These are phyloP conservation scores for Apophysomyces sp. DNA, from an alignment of 371 early-diverging fungal species.

Conservation along the genomic window DNA sequence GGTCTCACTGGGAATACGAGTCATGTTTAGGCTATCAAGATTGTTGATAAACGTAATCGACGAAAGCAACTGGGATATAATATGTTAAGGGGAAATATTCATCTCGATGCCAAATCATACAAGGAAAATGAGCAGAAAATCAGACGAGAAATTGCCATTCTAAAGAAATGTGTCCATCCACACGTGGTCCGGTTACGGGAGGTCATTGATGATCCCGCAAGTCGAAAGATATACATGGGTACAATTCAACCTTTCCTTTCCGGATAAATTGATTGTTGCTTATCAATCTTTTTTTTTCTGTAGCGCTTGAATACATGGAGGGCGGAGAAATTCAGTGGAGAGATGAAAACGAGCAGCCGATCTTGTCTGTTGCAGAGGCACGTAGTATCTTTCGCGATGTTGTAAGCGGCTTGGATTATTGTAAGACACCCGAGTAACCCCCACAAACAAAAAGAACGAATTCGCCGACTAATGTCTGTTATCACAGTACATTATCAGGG, in stretches of 20 bases:
- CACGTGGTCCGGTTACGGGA: constrained; percentile 89
- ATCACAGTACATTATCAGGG: constrained; percentile 84
- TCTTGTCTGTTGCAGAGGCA: constrained; percentile 63
- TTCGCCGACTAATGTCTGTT: background rate
- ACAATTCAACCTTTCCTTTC: background rate
- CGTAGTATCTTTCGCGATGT: constrained; percentile 88
- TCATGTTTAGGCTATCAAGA: constrained; percentile 74
- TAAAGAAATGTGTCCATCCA: constrained; percentile 93
- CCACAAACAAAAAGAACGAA: background rate
- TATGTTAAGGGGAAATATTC: constrained; percentile 30
- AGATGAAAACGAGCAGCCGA: constrained; percentile 65
- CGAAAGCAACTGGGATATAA: constrained; percentile 63
- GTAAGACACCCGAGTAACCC: constrained; percentile 38
- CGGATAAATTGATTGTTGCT: constrained; percentile 3
- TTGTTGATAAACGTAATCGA: constrained; percentile 77
- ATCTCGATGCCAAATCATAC: constrained; percentile 15
- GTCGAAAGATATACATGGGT: constrained; percentile 90
- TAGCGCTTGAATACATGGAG: constrained; percentile 82
- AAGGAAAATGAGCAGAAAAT: constrained; percentile 84
- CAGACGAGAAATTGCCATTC: constrained; percentile 90
- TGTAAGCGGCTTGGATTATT: constrained; percentile 89
- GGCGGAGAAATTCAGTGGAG: constrained; percentile 93
- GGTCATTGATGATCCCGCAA: constrained; percentile 92
- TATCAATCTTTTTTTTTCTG: background rate
- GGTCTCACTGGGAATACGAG: background rate